Evolutionary conservation across 257 asterid species (phyloP).

Genomic region (Datura wrightii): DNA sequence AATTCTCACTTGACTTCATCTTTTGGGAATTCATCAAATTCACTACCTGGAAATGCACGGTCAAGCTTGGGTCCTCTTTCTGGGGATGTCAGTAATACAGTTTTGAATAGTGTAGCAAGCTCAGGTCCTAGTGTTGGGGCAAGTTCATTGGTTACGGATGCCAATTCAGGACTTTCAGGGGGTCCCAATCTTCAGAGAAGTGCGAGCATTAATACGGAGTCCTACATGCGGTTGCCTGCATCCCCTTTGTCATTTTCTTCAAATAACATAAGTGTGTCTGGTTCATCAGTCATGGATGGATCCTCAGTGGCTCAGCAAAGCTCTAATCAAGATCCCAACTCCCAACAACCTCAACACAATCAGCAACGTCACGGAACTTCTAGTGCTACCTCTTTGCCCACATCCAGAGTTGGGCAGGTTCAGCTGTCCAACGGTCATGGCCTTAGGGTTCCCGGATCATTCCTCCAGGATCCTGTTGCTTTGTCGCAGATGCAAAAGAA

Average conservation of each 20-base stretch:
- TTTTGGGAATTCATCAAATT: constrained; percentile 67
- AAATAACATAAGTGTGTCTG: constrained; percentile 84
- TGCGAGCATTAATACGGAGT: constrained; percentile 87
- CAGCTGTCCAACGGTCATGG: constrained; percentile 64
- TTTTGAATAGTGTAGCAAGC: constrained; percentile 72
- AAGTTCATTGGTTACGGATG: constrained; percentile 97
- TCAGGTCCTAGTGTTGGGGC: constrained; percentile 96
- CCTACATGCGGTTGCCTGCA: constrained; percentile 93
- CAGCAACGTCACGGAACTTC: constrained; percentile 85
- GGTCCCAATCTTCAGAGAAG: constrained; percentile 92
- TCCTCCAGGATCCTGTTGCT: constrained; percentile 66
- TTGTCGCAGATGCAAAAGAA: constrained; percentile 85
- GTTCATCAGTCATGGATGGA: constrained; percentile 83
- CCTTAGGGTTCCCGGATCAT: constrained; percentile 63
- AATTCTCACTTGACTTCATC: constrained; percentile 78
- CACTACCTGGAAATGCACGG: constrained; percentile 61
- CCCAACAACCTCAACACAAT: constrained; percentile 60
- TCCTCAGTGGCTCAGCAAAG: constrained; percentile 75
- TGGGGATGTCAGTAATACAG: constrained; percentile 63
- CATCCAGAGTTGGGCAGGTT: constrained; percentile 69
- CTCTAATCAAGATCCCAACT: constrained; percentile 70
- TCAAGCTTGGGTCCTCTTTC: constrained; percentile 60
- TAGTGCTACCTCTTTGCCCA: constrained; percentile 78
- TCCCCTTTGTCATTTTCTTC: constrained; percentile 97
- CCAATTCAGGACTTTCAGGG: constrained; percentile 91